phyloP scores from a whole-genome alignment of 352 stramenopile species.

The Phytopythium litorale region DNA sequence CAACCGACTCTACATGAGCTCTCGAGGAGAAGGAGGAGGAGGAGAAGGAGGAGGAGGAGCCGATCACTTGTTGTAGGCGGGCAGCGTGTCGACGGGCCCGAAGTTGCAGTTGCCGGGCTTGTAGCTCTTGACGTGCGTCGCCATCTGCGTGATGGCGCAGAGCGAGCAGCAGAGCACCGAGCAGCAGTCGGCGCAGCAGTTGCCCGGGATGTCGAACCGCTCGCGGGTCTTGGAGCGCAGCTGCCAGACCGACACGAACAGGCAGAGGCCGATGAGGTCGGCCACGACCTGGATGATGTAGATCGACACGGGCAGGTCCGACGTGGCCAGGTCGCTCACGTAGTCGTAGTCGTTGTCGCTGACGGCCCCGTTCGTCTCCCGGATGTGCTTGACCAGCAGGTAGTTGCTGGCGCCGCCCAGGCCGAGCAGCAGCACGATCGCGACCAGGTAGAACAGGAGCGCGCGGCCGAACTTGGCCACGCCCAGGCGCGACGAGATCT shows the following conservation, averaged over 20 bases:
- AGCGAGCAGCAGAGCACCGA: slow-evolving; percentile 26
- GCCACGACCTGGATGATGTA: slow-evolving; percentile 16
- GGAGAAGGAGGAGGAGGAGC: too few relatives aligned
- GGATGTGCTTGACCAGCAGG: slow-evolving; percentile 7
- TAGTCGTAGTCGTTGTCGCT: neutral
- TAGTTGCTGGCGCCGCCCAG: slow-evolving; percentile 6
- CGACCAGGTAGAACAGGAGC: slow-evolving; percentile 11
- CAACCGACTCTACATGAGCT: too few relatives aligned
- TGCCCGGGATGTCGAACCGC: slow-evolving; percentile 35
- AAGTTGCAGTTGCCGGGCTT: slow-evolving; percentile 26
- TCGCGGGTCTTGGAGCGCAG: slow-evolving; percentile 23
- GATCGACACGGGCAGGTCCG: slow-evolving; percentile 18
- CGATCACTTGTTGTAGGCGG: too few relatives aligned
- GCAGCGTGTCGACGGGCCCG: slow-evolving; percentile 5
- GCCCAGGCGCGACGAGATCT: slow-evolving; percentile 29
- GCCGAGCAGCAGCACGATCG: slow-evolving; percentile 8
- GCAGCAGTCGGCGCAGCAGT: slow-evolving; percentile 24
- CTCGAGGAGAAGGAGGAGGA: too few relatives aligned
- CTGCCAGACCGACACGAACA: slow-evolving; percentile 17
- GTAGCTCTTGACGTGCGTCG: slow-evolving; percentile 14
- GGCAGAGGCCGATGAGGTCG: slow-evolving; percentile 7
- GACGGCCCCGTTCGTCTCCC: neutral
- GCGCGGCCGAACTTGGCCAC: slow-evolving; percentile 12
- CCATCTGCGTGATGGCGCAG: slow-evolving; percentile 42
- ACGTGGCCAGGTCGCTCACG: slow-evolving; percentile 15